Evolutionary conservation across 2,329 filamentous ascomycete species (phyloP), one percentile per base, ranked within the genome.

Genomic region (Magnaporthiopsis incrustans): DNA sequence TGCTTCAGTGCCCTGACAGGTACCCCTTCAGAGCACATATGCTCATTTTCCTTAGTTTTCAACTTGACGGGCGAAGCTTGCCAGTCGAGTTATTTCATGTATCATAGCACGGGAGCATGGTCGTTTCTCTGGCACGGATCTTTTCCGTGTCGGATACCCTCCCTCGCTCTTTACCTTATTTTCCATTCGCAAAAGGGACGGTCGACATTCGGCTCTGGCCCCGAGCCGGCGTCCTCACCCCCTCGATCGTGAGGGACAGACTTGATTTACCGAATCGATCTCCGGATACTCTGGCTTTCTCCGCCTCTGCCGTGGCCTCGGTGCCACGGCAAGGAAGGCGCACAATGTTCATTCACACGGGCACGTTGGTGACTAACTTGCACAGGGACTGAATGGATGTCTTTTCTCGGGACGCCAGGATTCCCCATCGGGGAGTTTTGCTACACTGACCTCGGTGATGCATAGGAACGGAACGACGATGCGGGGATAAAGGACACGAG

Each of bases 241-340:
- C n/a, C 11, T 25, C 44, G 22, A 53, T 22, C 22, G 38, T 12
- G 33, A 10, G 44, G 44, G 22, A 25, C 6, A n/a, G 44, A 2
- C 18, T 53, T 53, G 44, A 44, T 53, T 53, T 53, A 53, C 44
- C n/a, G 44, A 53, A 53, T 53, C 44, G 44, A 53, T 53, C 44
- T 25, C n/a, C 44, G n/a, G 44, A 25, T 57, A 33, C 35, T 63
- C 59, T 53, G 59, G 25, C 30, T 35, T 63, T 60, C 57, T 27
- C 18, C 18, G 15, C 57, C 57, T 58, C 25, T 26, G 25, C 25
- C 57, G 7, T 25, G 44, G 4, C 44, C 18, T 53, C 6, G 8
- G 22, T 53, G 44, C 22, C 44, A 53, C 22, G 44, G 44, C 44
- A 22, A 53, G 44, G 44, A 53, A 53, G 44, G 44, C n/a, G 44